These are phyloP conservation scores for Pugionium dolabratum DNA, from an alignment of 345 rosid species.

Conservation along the genomic window DNA sequence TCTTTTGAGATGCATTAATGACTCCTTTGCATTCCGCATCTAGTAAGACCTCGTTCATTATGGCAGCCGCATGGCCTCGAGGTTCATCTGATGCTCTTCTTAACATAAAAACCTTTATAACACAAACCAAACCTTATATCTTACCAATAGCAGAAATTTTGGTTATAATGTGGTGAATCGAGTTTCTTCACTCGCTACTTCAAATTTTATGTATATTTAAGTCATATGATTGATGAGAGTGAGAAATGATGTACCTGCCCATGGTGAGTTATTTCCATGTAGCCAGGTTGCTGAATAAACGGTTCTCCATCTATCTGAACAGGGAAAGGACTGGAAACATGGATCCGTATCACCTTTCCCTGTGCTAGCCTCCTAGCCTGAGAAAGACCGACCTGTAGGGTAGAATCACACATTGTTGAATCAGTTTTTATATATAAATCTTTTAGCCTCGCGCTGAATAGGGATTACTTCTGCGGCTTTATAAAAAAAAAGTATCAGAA, in stretches of 20 bases:
- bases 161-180: no score
- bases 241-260: conserved; percentile 50
- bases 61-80: conserved; percentile 65
- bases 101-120: conserved; percentile 58
- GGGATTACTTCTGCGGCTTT: no score
- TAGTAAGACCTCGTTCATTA: conserved; percentile 63
- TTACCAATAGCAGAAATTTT: no score
- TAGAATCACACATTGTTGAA: no score
- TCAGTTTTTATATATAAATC: no score
- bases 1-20: conserved; percentile 63
- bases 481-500: not conserved
- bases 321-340: conserved; percentile 62
- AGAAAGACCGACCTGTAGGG: conserved; percentile 60
- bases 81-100: conserved; percentile 67
- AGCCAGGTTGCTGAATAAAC: conserved; percentile 66
- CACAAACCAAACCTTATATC: conserved; percentile 7
- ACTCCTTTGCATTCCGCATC: conserved; percentile 73
- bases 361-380: conserved; percentile 73
- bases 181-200: no score
- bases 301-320: conserved; percentile 78
- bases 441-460: no score
- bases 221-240: no score
- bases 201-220: no score
- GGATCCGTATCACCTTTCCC: conserved; percentile 57
- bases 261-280: conserved; percentile 65